Evolutionary conservation across 1,139 yeast species (phyloP).

Genomic region (Trichomonascaceae sp.): DNA sequence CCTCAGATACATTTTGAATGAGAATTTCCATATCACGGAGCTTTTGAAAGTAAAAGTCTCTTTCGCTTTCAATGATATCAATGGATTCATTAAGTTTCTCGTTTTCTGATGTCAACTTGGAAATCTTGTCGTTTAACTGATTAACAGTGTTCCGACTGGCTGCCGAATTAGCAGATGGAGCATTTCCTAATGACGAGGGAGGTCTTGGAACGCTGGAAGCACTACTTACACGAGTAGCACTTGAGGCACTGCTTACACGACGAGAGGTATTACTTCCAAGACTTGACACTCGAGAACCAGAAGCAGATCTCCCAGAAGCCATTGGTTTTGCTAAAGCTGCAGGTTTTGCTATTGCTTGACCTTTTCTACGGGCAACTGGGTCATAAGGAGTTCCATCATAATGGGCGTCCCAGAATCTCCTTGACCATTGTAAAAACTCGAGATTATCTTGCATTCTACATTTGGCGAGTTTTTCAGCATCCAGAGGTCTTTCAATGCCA

Average conservation of each 20-base stretch:
- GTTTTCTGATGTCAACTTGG: constrained; percentile 39
- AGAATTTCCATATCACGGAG: constrained; percentile 82
- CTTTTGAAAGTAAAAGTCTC: constrained; percentile 87
- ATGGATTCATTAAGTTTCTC: constrained; percentile 46
- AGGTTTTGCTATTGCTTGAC: constrained; percentile 19
- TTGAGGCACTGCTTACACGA: constrained; percentile 1
- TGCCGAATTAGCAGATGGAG: constrained; percentile 11
- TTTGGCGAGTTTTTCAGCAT: constrained; percentile 74
- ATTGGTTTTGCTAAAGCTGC: constrained; percentile 14
- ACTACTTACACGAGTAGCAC: constrained; percentile 19
- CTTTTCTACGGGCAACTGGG: constrained; percentile 50
- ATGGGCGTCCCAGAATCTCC: constrained; percentile 72
- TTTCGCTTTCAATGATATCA: constrained; percentile 46
- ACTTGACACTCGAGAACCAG: background rate
- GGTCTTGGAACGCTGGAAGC: constrained; percentile 10
- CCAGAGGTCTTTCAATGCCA: constrained; percentile 64
- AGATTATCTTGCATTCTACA: constrained; percentile 91
- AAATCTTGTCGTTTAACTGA: constrained; percentile 21
- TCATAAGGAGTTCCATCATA: constrained; percentile 68
- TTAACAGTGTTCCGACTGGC: constrained; percentile 8
- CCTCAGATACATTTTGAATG: constrained; percentile 41
- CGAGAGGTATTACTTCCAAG: constrained; percentile 9
- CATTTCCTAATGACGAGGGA: constrained; percentile 13
- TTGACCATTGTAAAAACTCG: constrained; percentile 90
- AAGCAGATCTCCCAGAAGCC: background rate